Conservation (phyloP, 129 eudicot species). For the Ambrosia trifida region DNA sequence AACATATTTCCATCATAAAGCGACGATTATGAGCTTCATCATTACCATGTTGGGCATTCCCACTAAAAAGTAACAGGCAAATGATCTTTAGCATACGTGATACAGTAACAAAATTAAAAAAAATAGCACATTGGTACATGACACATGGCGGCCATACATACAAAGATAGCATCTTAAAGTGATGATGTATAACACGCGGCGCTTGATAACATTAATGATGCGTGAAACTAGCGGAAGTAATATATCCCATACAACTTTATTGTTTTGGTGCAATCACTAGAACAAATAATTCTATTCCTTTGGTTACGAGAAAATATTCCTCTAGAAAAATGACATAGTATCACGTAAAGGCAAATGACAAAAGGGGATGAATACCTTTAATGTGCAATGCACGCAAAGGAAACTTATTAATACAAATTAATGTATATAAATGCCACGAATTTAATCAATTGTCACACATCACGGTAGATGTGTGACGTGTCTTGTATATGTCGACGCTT, state of each 20-base stretch:
- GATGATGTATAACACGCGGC: background rate
- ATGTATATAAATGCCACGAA: background rate
- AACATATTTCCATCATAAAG: constrained; percentile 5
- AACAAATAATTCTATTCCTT: background rate
- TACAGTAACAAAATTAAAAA: background rate
- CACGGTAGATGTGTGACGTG: constrained; percentile 1
- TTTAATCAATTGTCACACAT: constrained; percentile 12
- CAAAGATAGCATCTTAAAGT: constrained; percentile 4
- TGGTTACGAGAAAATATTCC: background rate
- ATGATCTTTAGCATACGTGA: constrained; percentile 16
- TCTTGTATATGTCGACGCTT: background rate
- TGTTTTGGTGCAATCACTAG: background rate
- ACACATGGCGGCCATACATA: constrained; percentile 2
- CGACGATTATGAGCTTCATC: constrained; percentile 9
- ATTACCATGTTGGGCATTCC: constrained; percentile 12
- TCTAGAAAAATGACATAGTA: background rate
- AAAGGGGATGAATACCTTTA: background rate
- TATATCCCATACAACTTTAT: constrained; percentile 2
- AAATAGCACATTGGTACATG: constrained; percentile 5
- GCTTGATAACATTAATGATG: background rate
- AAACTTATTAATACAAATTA: background rate
- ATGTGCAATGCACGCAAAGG: background rate
- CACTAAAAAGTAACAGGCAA: background rate
- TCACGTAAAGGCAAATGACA: background rate
- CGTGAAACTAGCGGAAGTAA: constrained; percentile 16